phyloP scores from a whole-genome alignment of 371 early-diverging fungal genomes.

The Mortierella sp. region DNA sequence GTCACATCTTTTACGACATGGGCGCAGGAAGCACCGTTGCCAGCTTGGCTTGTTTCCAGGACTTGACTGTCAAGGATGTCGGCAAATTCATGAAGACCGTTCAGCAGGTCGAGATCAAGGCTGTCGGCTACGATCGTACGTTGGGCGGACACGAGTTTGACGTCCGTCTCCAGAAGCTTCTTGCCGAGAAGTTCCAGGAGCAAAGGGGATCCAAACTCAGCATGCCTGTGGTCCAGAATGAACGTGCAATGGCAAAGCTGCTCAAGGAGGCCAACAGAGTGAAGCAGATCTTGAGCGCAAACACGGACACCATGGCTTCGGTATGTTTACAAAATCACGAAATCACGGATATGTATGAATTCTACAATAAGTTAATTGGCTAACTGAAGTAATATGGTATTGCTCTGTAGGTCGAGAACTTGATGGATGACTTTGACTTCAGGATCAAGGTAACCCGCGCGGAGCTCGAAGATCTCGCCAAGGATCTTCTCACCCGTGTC shows the following conservation, averaged over 20 bases:
- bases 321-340: constrained; percentile 56
- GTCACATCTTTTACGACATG: constrained; percentile 96
- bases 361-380: too few species aligned
- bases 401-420: constrained; percentile 76
- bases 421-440: constrained; percentile 91
- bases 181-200: constrained; percentile 80
- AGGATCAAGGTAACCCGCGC: constrained; percentile 78
- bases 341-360: neutral
- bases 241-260: constrained; percentile 88
- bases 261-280: constrained; percentile 94
- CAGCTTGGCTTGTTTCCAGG: constrained; percentile 86
- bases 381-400: neutral
- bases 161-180: constrained; percentile 76
- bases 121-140: constrained; percentile 84
- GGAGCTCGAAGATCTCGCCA: constrained; percentile 76
- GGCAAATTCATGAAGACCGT: constrained; percentile 67
- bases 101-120: constrained; percentile 82
- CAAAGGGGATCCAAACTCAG: constrained; percentile 55
- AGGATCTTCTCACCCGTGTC: constrained; percentile 80
- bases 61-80: constrained; percentile 66
- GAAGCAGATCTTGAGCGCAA: constrained; percentile 96
- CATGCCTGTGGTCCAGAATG: constrained; percentile 53
- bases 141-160: constrained; percentile 94
- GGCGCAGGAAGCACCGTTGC: constrained; percentile 95
- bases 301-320: constrained; percentile 86